Evolutionary conservation across 164 flowering plant species (phyloP), one percentile per base, ranked within the genome.

Genomic region (Vitis labrusca): DNA sequence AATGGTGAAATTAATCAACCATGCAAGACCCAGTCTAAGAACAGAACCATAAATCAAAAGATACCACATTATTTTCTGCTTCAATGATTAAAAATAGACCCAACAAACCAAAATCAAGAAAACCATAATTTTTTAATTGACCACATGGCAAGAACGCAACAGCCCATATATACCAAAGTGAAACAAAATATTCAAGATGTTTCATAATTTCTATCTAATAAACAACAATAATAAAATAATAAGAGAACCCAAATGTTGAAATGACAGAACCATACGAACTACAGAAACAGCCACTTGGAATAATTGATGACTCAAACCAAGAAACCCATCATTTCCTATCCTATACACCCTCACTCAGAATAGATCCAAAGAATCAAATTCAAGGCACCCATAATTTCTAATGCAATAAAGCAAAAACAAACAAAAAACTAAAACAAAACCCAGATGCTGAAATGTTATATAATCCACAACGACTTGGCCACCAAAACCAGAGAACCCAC

Each of bases 21-120:
- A 53, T 53, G 15, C 16, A 64, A 71, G 12, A 27, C 54, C 9
- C 55, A 9, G 23, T 48, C 63, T 6, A 10, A 16, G 53, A 55
- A 27, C 19, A 63, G 11, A 19, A 48, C 53, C 29, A 68, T 5
- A 15, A 17, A 62, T 37, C 44, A 37, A 37, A 37, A 3, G 44
- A 37, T 37, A 37, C 44, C 44, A 37, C 44, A 37, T 37, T 37
- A 2, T 37, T 37, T 23, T 23, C 27, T 23, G 27, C 27, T 23
- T 23, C 27, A 23, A 6, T 37, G 44, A 37, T 37, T 37, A 37
- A 37, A 37, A 52, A 49, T 49, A 53, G 19, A 71, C 37, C 62
- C 53, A 37, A 59, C 10, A 67, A 17, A 15, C 13, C 27, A 68
- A 55, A 50, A 47, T 32, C 58, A 66, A 63, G 15, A 66, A 73